Evolutionary conservation across 805 yeast species (phyloP).

Genomic region (Wickerhamiella spandovensis): DNA sequence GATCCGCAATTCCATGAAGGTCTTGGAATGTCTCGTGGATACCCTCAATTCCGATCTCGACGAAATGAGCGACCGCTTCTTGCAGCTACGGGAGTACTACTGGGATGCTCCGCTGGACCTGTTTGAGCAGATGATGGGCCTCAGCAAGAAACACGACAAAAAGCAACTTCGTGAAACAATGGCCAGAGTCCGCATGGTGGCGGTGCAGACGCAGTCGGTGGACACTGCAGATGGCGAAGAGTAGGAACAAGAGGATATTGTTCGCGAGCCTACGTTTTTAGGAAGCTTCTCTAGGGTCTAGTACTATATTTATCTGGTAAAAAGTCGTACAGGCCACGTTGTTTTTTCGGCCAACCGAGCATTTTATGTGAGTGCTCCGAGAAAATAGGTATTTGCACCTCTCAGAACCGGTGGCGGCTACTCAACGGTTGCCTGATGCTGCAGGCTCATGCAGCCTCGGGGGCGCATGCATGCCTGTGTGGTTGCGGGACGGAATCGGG

Average conservation of each 20-base stretch:
- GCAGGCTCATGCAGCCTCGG: not conserved
- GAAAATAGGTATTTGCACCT: too few species aligned
- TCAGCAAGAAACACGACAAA: conserved; percentile 27
- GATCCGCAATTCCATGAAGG: conserved; percentile 37
- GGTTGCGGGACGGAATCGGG: not conserved
- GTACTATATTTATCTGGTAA: not conserved
- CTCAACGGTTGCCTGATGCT: too few species aligned
- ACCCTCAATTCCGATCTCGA: conserved; percentile 35
- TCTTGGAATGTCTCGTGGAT: conserved; percentile 51
- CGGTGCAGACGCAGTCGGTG: conserved; percentile 12
- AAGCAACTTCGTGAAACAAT: conserved; percentile 23
- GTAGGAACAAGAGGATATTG: conserved; percentile 2
- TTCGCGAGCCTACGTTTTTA: conserved; percentile 1
- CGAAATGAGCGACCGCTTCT: conserved; percentile 45
- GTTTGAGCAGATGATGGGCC: conserved; percentile 46
- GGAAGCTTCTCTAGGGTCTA: not conserved
- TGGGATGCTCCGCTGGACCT: conserved; percentile 68
- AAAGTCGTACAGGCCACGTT: too few species aligned
- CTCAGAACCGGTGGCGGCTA: too few species aligned
- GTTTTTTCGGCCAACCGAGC: too few species aligned
- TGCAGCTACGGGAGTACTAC: conserved; percentile 46
- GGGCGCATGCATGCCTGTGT: not conserved
- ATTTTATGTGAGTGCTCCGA: too few species aligned
- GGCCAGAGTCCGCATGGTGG: conserved; percentile 18
- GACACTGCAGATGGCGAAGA: conserved; percentile 11